Evolutionary conservation across 768 basidiomycete genomes (phyloP), one percentile per base, ranked within the genome.

Genomic region (Floccularia luteovirens): DNA sequence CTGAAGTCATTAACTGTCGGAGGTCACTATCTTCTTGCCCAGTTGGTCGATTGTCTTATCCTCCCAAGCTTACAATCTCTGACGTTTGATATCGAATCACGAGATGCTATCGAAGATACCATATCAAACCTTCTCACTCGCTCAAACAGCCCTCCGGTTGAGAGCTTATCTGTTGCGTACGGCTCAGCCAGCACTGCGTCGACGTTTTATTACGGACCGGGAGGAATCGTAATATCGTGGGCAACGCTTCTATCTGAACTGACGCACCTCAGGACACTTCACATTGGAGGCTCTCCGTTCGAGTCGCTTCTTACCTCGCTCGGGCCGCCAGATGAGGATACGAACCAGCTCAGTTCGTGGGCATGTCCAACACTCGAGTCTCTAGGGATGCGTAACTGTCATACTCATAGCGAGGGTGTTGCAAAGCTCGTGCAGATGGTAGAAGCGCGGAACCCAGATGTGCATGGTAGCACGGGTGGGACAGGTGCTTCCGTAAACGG

Each of bases 71-170:
- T 89, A 32, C 70, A 69, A n/a, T 58, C 64, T 19, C 70, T 88
- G 12, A 75, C 65, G 2, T 61, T 88, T 32, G 82, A 87, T 52
- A 74, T 88, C 43, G 84, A 87, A 54, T 67, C 77, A 1, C 74
- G 86, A n/a, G 82, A 85, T 45, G 73, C 82, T 0, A 68, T 85
- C 42, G 85, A 87, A 52, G 82, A 87, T 33, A 70, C 71, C n/a
- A 74, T 88, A 37, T 65, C 72, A 11, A 63, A 64, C 38, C 70
- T 89, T 31, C 64, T 84, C 21, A 52, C 69, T 16, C 75, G 85
- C 20, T 83, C 82, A 0, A 65, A 67, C 21, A 62, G 70, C 25
- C 79, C 83, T 0, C 66, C 71, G 0, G 52, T 89, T 5, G 67
- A 67, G 8, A 67, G 70, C 19, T 72, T 89, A 43, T 74, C 77